phyloP scores from a whole-genome alignment of 176 grass and related monocot genomes.

The Alopecurus myosuroides region DNA sequence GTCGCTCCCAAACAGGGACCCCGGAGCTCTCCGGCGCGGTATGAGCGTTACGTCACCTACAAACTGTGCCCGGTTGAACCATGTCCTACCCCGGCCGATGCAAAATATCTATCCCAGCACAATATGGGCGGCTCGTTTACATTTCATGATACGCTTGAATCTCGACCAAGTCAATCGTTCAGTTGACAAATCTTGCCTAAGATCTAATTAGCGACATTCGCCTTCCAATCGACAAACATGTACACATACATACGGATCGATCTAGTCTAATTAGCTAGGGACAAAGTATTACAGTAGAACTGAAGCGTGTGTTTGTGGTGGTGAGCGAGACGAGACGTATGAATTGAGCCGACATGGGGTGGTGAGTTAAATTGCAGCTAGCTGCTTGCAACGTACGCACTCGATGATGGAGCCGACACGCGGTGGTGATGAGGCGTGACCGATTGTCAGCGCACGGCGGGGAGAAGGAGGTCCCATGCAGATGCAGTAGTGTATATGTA shows the following conservation, averaged over 20 bases:
- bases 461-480: slow-evolving; percentile 11
- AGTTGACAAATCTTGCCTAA: too few species aligned
- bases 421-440: background rate
- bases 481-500: too few species aligned
- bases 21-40: too few species aligned
- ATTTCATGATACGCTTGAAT: too few species aligned
- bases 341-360: too few species aligned
- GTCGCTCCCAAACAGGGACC: background rate
- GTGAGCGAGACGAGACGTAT: background rate
- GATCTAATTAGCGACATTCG: too few species aligned
- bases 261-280: background rate
- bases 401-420: slow-evolving; percentile 11
- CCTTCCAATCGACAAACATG: too few species aligned
- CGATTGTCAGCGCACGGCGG: slow-evolving; percentile 2
- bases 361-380: background rate
- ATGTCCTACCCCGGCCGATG: too few species aligned
- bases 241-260: too few species aligned
- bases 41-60: background rate
- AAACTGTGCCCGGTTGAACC: background rate
- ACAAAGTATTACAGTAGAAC: background rate
- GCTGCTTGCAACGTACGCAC: slow-evolving; percentile 24
- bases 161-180: too few species aligned
- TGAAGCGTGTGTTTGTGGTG: background rate
- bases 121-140: too few species aligned
- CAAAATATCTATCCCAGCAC: too few species aligned